A percentile compares a stretch with the other conserved stretches of the same genome.
Evolutionary conservation across 2,329 filamentous ascomycete genomes (phyloP).

Genomic region (Alternaria sp.): DNA sequence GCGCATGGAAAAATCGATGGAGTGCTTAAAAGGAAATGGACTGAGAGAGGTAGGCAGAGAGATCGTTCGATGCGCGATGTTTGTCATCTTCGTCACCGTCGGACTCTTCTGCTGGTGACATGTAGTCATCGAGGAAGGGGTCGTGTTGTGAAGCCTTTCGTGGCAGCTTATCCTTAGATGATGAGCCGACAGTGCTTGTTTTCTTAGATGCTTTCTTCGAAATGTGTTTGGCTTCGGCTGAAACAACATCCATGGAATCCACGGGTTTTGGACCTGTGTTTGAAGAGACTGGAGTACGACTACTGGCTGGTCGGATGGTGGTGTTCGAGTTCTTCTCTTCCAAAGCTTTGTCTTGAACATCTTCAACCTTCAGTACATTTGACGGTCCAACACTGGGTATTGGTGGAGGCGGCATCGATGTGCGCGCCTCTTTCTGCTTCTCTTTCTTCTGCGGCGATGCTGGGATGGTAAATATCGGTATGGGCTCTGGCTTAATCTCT

Average conservation of each 20-base stretch:
- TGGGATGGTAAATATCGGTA: slow-evolving; percentile 12
- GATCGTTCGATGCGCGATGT: slow-evolving; percentile 10
- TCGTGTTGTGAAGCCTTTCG: slow-evolving; percentile 4
- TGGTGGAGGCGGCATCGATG: slow-evolving; percentile 7
- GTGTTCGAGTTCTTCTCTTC: slow-evolving; percentile 45
- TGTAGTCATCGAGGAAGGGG: slow-evolving; percentile 12
- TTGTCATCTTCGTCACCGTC: slow-evolving; percentile 13
- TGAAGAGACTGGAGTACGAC: slow-evolving; percentile 34
- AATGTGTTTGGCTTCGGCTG: slow-evolving; percentile 1
- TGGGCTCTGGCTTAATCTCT: slow-evolving; percentile 20
- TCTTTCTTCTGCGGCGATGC: slow-evolving; percentile 6
- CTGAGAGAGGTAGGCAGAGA: slow-evolving; percentile 24
- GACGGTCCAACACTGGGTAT: slow-evolving; percentile 16
- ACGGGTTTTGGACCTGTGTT: slow-evolving; percentile 29
- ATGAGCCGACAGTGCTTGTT: not conserved
- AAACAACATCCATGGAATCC: slow-evolving; percentile 11
- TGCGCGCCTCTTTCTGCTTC: slow-evolving; percentile 3
- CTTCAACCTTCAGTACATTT: slow-evolving; percentile 20
- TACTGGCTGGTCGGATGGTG: slow-evolving; percentile 43
- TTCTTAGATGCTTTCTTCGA: not conserved
- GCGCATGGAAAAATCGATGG: slow-evolving; percentile 12
- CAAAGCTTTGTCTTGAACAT: slow-evolving; percentile 31
- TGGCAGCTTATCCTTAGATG: not conserved
- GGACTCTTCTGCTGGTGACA: slow-evolving; percentile 10
- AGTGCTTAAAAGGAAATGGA: slow-evolving; percentile 24